A percentile compares a stretch with the other conserved stretches of the same genome.
phyloP scores from a whole-genome alignment of 2,329 filamentous ascomycete species.

The Neoascochyta sp. region DNA sequence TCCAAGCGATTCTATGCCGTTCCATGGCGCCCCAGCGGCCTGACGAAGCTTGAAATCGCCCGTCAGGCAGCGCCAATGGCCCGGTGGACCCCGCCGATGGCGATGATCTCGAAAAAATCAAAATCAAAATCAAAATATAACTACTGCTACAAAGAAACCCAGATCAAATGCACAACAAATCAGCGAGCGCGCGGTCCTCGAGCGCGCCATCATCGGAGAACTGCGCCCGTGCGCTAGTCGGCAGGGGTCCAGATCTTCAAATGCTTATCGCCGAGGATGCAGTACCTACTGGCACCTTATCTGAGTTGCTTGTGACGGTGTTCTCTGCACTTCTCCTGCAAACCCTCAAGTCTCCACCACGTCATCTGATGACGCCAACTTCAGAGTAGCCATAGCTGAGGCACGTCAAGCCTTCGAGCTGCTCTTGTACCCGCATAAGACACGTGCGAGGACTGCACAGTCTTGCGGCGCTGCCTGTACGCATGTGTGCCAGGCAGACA shows the following conservation, averaged over 20 bases:
- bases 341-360: conserved; percentile 17
- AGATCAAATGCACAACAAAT: conserved; percentile 1
- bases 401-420: conserved; percentile 54
- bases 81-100: conserved; percentile 1
- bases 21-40: conserved; percentile 31
- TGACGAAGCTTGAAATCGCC: conserved; percentile 14
- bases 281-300: no score
- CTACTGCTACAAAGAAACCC: not conserved
- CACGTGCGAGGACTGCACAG: no score
- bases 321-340: no score
- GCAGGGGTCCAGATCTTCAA: conserved; percentile 6
- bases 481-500: no score
- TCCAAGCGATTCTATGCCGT: conserved; percentile 34
- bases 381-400: conserved; percentile 57
- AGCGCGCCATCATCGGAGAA: conserved; percentile 2
- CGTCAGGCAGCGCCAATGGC: conserved; percentile 11
- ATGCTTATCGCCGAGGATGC: conserved; percentile 16
- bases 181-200: no score
- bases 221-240: conserved; percentile 9
- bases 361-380: conserved; percentile 43
- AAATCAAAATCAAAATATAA: not conserved
- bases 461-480: no score
- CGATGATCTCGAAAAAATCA: not conserved
- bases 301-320: no score
- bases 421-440: no score